Base-by-base conservation (phyloP, 371 early-diverging fungal species). In the Haplosporangium sp. region DNA sequence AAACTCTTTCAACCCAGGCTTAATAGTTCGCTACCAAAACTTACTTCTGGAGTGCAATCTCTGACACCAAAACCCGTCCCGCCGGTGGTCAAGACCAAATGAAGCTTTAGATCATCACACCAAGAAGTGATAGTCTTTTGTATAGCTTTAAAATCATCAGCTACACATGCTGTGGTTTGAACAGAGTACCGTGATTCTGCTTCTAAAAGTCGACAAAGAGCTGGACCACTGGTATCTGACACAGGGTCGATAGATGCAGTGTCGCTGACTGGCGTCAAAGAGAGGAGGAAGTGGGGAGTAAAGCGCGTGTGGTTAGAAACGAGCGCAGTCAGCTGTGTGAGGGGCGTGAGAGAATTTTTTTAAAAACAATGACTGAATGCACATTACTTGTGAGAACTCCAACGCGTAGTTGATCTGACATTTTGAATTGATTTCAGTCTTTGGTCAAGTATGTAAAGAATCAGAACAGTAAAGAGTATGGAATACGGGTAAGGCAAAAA, bases 1-100 rank as follows among this genome's bases (percentile, higher is more conserved):
- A 42, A 42, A 42, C 44, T 48, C 27, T 27, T 27, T 27, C 1
- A 27, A 27, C 27, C 27, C 1, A 27, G 27, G 27, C n/a, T 13
- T 69, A 10, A 61, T 64, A 27, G 20, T 53, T 19, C 27, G 37
- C n/a, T 27, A 8, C 19, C 3, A 53, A 67, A 52, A 44, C 11
- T 34, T 84, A 92, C 94, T 86, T 95, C 96, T 3, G 96, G 95
- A 3, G 98, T 97, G 15, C 90, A 91, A 68, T 98, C 98, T 57
- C 95, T 85, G 38, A 90, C 86, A 34, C 94, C 90, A 69, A 97
- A 92, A 0, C 98, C 98, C 3, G 97, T 98, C n/a, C 97, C 97
- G n/a, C 98, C 98, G 7, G 96, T 92, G 1, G 95, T 89, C 5
- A 96, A 64, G n/a, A 97, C 84, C 13, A 97, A 83, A 61, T 94